Evolutionary conservation across 441 rosid species (phyloP).

Genomic region (Melastoma candidum): DNA sequence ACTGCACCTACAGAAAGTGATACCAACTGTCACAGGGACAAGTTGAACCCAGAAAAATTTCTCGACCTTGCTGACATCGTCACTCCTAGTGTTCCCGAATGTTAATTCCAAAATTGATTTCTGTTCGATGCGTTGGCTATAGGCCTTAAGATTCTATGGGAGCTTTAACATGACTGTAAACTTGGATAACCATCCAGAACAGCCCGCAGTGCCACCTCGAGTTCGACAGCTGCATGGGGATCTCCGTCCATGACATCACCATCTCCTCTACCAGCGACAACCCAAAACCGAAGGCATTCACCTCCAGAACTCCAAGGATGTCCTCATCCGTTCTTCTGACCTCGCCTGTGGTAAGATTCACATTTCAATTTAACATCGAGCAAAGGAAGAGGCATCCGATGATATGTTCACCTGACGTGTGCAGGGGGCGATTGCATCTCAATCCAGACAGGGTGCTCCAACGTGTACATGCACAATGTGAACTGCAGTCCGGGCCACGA

Average conservation of each 20-base stretch:
- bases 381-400: neutral
- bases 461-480: conserved; percentile 70
- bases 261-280: conserved; percentile 89
- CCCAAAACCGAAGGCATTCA: conserved; percentile 98
- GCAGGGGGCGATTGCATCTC: conserved; percentile 96
- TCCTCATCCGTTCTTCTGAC: conserved; percentile 52
- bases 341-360: conserved; percentile 74
- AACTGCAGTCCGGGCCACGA: conserved; percentile 99
- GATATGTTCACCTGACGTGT: conserved; percentile 17
- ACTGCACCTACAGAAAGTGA: conserved; percentile 26
- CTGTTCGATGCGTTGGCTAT: conserved; percentile 7
- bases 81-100: neutral
- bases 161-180: conserved; percentile 55
- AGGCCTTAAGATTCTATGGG: conserved; percentile 89
- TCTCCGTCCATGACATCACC: conserved; percentile 53
- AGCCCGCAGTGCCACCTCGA: conserved; percentile 96
- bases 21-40: no score
- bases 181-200: conserved; percentile 81
- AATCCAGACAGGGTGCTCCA: conserved; percentile 89
- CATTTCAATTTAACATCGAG: neutral
- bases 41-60: no score
- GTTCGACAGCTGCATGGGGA: conserved; percentile 80
- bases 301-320: conserved; percentile 85
- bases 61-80: neutral
- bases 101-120: conserved; percentile 9